phyloP scores from a whole-genome alignment of 768 basidiomycete species.

The Heimioporus sp. region DNA sequence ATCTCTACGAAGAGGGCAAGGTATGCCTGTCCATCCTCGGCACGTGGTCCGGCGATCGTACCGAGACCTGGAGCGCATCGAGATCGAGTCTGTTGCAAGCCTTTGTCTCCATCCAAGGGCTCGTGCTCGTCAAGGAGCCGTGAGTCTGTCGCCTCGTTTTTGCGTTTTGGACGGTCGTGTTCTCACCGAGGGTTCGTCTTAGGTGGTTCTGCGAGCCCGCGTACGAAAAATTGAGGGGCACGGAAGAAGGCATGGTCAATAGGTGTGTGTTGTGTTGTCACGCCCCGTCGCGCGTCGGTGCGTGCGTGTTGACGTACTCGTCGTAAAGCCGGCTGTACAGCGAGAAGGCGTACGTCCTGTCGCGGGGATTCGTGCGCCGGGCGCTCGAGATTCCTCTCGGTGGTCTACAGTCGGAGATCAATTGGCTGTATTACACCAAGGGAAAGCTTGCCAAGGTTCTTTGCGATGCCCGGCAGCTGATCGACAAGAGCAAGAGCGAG shows the following conservation, averaged over 20 bases:
- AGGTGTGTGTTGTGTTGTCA: slow-evolving; percentile 52
- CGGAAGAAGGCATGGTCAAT: slow-evolving; percentile 85
- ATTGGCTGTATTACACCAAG: slow-evolving; percentile 65
- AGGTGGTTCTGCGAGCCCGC: slow-evolving; percentile 94
- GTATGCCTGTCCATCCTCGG: slow-evolving; percentile 90
- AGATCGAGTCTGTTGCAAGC: slow-evolving; percentile 89
- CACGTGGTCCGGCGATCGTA: slow-evolving; percentile 89
- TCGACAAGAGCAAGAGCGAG: slow-evolving; percentile 61
- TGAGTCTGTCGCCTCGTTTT: slow-evolving; percentile 44
- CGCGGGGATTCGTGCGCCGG: slow-evolving; percentile 85
- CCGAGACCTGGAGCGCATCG: slow-evolving; percentile 82
- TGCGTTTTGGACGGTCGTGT: neutral
- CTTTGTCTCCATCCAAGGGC: slow-evolving; percentile 90
- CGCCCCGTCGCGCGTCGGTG: neutral
- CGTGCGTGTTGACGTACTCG: slow-evolving; percentile 1
- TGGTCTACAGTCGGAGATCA: slow-evolving; percentile 69
- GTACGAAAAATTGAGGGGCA: slow-evolving; percentile 88
- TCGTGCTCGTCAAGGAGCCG: slow-evolving; percentile 92
- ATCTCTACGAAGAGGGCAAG: slow-evolving; percentile 94
- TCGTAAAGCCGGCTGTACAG: slow-evolving; percentile 83
- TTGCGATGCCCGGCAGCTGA: slow-evolving; percentile 54
- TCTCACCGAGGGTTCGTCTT: slow-evolving; percentile 6
- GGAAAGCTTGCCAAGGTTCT: slow-evolving; percentile 71
- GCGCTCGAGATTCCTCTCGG: slow-evolving; percentile 79
- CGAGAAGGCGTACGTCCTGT: slow-evolving; percentile 91